Base-by-base conservation (phyloP, 306 rosid species). In the Trifolium dubium region DNA sequence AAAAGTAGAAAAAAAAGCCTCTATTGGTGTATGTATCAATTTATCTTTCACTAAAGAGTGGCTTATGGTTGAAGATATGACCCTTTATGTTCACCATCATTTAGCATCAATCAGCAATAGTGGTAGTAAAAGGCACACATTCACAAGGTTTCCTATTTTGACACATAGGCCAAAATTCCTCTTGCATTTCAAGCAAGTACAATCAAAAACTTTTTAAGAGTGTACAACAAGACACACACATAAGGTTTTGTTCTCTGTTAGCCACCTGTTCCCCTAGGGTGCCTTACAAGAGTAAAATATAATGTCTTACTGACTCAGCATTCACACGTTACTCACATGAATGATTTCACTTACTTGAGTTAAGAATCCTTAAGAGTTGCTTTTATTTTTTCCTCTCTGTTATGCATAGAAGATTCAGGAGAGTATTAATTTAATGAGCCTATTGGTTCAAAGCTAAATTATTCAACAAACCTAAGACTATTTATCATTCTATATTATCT, bases 221-320 rank as follows among this genome's bases (percentile, higher is more conserved):
- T 85, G 68, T 71, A 47, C 13, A 63, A 35, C 68, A 35, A 63
- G 68, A 63, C 74, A 46, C 56, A 78, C 78, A 85, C 15, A 60
- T 43, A 85, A 87, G 51, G 17, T 13, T 71, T 56, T 77, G 65
- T 31, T 46, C n/a, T 71, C 69, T 64, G 23, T 39, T 10, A 5
- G 43, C 84, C 86, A 84, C 86, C 66, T 80, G 85, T 81, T 87
- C 73, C 72, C 64, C 10, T 89, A 82, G 90, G 89, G 83, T 89
- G 97, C 86, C 96, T 88, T 92, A 77, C 68, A 89, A 88, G 93
- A 85, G 84, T 85, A 50, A 66, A 71, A 60, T 79, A 6, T 11
- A 70, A 34, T 67, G 39, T 55, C 74, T 77, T 64, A 78, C 73
- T 80, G 71, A 53, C 76, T 73, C 82, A 74, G 59, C 43, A 68